Evolutionary conservation across 208 protist genomes (phyloP), one percentile per base, ranked within the genome.

Genomic region (Porcisia deanei): DNA sequence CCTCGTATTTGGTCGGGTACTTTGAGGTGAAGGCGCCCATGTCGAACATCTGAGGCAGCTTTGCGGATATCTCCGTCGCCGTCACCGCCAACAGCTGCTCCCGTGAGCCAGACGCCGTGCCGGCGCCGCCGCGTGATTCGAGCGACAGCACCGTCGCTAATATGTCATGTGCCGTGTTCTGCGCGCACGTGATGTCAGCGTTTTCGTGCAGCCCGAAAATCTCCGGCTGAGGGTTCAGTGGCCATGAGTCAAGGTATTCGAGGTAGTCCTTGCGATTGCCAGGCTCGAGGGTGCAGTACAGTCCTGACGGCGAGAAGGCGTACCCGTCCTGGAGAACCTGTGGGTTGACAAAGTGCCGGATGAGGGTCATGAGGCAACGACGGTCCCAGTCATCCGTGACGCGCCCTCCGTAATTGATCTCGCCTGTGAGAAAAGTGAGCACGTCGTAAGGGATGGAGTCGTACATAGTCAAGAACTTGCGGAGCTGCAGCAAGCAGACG

Each of bases 371-470:
- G 58, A 99, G 77, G 61, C 91, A 97, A 64, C 86, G 88, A 73
- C 97, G 84, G 82, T 99, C 98, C 94, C 93, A 98, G 85, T 99
- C 97, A 80, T 99, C 98, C 47, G 98, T 99, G 20, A 99, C 98
- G 61, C 98, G 88, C n/a, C 98, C 98, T 66, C 98, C 98, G 84
- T 99, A 99, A 91, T 99, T 99, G 80, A 99, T 98, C 82, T 98
- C 88, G 63, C 93, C 96, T 52, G 93, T 97, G 12, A 99, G 84
- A 75, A 98, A 99, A 1, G 91, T 91, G 10, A 99, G 78, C 47
- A 98, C 98, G 70, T 98, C 93, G 75, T 93, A 98, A n/a, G 98
- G 95, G 61, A 98, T 88, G 16, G 88, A 79, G 39, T 97, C 93
- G 80, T 99, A 98, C 70, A 98, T 86, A 58, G 87, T 76, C 61